phyloP scores from a whole-genome alignment of 2,329 filamentous ascomycete species.

The Colletotrichum sp. region DNA sequence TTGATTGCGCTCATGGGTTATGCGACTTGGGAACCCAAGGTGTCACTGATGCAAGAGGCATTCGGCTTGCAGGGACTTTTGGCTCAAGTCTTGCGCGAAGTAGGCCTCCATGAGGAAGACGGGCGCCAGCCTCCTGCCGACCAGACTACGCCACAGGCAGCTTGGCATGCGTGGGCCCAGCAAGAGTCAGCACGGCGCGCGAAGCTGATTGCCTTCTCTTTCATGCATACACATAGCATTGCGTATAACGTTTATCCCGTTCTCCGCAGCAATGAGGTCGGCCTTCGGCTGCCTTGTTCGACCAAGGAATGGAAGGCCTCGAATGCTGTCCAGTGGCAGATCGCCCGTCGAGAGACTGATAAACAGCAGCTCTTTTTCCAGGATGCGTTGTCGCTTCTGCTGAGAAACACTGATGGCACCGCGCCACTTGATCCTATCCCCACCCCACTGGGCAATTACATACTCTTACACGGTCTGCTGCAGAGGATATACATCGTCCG shows the following conservation, averaged over 20 bases:
- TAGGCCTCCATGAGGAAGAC: slow-evolving; percentile 34
- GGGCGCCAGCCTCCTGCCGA: background rate
- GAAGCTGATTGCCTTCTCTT: slow-evolving; percentile 42
- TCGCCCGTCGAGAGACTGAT: slow-evolving; percentile 27
- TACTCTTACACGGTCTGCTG: slow-evolving; percentile 39
- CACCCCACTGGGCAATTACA: slow-evolving; percentile 40
- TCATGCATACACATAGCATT: slow-evolving; percentile 41
- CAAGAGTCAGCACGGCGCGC: slow-evolving; percentile 37
- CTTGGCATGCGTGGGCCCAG: slow-evolving; percentile 35
- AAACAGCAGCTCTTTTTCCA: slow-evolving; percentile 40
- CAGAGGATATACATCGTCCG: slow-evolving; percentile 43
- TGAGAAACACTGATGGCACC: slow-evolving; percentile 30
- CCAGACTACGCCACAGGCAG: slow-evolving; percentile 4
- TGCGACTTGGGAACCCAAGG: slow-evolving; percentile 41
- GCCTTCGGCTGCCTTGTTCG: slow-evolving; percentile 36
- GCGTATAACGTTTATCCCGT: slow-evolving; percentile 43
- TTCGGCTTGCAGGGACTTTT: slow-evolving; percentile 37
- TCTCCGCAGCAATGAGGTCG: slow-evolving; percentile 39
- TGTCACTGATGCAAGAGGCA: slow-evolving; percentile 35
- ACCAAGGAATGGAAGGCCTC: slow-evolving; percentile 41
- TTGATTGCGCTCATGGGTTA: slow-evolving; percentile 41
- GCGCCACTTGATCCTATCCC: slow-evolving; percentile 37
- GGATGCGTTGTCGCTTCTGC: slow-evolving; percentile 36
- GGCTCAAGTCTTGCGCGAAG: slow-evolving; percentile 35
- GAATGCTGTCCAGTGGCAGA: slow-evolving; percentile 32